phyloP scores from a whole-genome alignment of 2,329 filamentous ascomycete genomes.

The Gaeumannomyces sp. region DNA sequence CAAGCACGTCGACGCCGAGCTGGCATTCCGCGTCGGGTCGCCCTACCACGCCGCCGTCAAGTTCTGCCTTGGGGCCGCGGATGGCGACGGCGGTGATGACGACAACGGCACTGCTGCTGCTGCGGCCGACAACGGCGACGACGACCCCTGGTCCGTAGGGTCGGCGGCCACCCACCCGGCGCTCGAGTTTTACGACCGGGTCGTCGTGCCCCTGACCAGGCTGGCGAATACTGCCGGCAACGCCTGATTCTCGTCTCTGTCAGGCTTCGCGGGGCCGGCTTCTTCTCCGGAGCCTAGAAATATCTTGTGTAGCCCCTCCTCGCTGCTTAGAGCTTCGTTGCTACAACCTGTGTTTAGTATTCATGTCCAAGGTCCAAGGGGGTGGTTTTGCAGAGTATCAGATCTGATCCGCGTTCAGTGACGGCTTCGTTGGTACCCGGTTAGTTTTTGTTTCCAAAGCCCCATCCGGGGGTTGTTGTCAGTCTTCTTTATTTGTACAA shows the following conservation, averaged over 20 bases:
- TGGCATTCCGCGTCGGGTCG: conserved; percentile 5
- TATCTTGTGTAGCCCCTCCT: no score
- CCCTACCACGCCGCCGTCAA: conserved; percentile 4
- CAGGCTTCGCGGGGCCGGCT: no score
- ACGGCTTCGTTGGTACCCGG: no score
- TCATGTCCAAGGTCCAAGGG: neutral
- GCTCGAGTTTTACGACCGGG: conserved; percentile 8
- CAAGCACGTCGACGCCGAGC: conserved; percentile 5
- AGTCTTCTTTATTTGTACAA: neutral
- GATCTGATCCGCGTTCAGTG: neutral
- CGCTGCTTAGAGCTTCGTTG: neutral
- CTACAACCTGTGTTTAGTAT: neutral
- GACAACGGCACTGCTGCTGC: neutral
- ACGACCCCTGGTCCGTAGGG: neutral
- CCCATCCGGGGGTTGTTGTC: neutral
- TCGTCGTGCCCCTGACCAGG: conserved; percentile 7
- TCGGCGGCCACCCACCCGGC: conserved; percentile 1
- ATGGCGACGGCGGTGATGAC: conserved; percentile 3
- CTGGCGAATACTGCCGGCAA: neutral
- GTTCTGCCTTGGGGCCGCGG: conserved; percentile 5
- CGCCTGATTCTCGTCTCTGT: neutral
- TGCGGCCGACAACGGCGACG: neutral
- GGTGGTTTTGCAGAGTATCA: neutral
- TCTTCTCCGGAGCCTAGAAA: no score
- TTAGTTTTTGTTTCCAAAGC: neutral